Evolutionary conservation across 371 early-diverging fungal species (phyloP), one percentile per base, ranked within the genome.

Genomic region (Smittium culicis): DNA sequence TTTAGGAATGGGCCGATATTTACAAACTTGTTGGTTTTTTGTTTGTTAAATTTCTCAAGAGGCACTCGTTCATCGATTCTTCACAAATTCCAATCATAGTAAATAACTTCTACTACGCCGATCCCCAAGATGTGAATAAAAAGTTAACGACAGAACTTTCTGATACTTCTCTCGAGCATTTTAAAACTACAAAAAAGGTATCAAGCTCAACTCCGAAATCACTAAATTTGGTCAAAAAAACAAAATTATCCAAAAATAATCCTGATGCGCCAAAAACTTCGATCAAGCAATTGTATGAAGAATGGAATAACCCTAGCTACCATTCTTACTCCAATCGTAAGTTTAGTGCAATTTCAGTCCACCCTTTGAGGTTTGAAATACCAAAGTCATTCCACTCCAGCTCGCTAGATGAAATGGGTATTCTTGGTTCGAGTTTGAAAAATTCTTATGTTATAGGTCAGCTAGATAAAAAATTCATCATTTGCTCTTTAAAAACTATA

Each of bases 391-490:
- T 45, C 17, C 14, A 3, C 16, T 25, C n/a, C 14, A 34, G 5
- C 2, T 25, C 28, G 27, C 16, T 35, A 35, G 27, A 45, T 34
- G 14, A 24, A 29, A 17, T 64, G 35, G 34, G 34, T 27, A 25
- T 64, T 5, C 2, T 24, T 16, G 27, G 27, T n/a, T 3, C 16
- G 25, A 30, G 16, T 64, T 28, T 64, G 30, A 34, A 64, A 20
- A 35, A 29, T 1, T 11, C 30, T 35, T 11, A n/a, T 1, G 82
- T 86, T 17, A 72, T 90, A 54, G 80, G 80, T 0, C 90, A 90
- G 73, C 72, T 85, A 1, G 90, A 90, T 55, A 35, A 66, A 32
- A 88, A 90, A 69, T 90, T 83, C 61, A 86, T 90, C 54, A 69
- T 79, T 0, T 72, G 82, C 33, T 71, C 70, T 35, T 61, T 81